Base-by-base conservation (phyloP, 2,329 filamentous ascomycete species). In the Cyclaneusma minus region DNA sequence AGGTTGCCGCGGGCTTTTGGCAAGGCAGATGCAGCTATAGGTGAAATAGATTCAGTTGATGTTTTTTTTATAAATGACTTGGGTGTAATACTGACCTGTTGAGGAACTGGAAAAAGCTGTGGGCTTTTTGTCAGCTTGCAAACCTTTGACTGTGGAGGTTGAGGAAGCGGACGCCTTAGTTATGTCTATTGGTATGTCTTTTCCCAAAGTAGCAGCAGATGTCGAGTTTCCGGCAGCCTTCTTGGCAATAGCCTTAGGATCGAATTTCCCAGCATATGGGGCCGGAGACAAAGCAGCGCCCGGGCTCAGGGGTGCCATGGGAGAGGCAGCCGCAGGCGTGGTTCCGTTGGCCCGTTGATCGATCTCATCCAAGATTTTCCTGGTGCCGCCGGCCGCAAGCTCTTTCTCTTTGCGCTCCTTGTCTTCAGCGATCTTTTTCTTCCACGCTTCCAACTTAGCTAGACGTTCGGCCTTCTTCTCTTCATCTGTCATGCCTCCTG, bases 391-490 rank as follows among this genome's bases (percentile, higher is more conserved):
- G 21, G 68, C 60, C 28, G 69, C 70, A 22, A 73, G 63, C 41
- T 78, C 68, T 42, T 70, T 73, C 45, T 79, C 69, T 47, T 81
- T 81, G 35, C 66, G 67, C 40, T 76, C 75, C 39, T 76, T 75
- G 45, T 73, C 71, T 36, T 82, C 79, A 5, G 62, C 62, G 47
- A 83, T 76, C 53, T 85, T 87, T 52, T 83, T 79, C 55, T 93
- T 93, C 85, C 84, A 93, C 30, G 81, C 80, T 48, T 87, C 81
- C 15, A 92, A 55, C 47, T 82, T 85, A 15, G 81, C 81, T 22
- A 84, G 61, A 35, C 80, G 64, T 49, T 87, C 80, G 25, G 76
- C 78, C 49, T 85, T 82, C 45, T 79, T 83, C 25, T 83, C 73
- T 34, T 70, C 68, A 41, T 83, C 79, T 16, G 68, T 61, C 42